A percentile compares a stretch with the other conserved stretches of the same genome.
Conservation (phyloP, 73 alveolate species). For the Stentor roeselii region DNA sequence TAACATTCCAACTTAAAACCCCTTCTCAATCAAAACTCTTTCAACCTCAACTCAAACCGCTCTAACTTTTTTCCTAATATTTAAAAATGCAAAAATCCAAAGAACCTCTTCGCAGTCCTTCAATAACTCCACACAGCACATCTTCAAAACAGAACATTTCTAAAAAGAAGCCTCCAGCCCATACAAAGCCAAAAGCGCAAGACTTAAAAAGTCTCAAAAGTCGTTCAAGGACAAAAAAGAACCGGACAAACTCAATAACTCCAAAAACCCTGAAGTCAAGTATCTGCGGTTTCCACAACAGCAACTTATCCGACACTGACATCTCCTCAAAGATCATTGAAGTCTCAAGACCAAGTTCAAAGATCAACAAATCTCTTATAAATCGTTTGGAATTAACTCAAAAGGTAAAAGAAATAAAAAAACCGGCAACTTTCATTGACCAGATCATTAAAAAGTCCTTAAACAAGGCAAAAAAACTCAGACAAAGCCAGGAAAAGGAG, state of each 20-base stretch:
- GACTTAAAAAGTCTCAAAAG: not conserved
- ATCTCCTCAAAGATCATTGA: not conserved
- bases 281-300: not conserved
- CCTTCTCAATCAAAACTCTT: not conserved
- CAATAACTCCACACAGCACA: not conserved
- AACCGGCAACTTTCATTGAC: not conserved
- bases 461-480: not conserved
- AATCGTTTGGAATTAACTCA: constrained; percentile 1
- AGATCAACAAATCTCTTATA: not conserved
- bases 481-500: not conserved
- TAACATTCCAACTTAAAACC: not conserved
- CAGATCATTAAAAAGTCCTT: not conserved
- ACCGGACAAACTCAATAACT: not conserved
- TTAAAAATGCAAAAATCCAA: not conserved
- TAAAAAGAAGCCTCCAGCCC: constrained; percentile 3
- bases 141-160: not conserved
- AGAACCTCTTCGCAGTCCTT: not conserved
- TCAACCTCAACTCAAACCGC: not conserved
- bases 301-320: not conserved
- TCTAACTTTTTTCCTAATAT: not conserved
- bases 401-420: not conserved
- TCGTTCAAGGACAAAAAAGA: not conserved
- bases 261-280: not conserved
- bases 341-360: not conserved
- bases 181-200: too few species aligned